These are phyloP conservation scores for Penicillium paradoxum DNA, from an alignment of 495 filamentous ascomycete species.

Conservation along the genomic window DNA sequence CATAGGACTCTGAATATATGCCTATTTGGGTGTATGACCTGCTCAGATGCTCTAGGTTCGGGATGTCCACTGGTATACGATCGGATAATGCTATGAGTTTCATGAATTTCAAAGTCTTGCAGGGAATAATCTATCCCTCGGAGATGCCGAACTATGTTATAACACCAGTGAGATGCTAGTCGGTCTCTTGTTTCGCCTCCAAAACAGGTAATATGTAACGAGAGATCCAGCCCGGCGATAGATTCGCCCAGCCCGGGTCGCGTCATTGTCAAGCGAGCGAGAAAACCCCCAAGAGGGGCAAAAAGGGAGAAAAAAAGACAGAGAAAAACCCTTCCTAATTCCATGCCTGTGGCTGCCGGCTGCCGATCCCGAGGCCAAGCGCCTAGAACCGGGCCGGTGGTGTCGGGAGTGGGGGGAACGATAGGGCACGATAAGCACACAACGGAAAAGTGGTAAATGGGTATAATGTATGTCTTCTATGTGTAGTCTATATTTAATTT, in stretches of 20 bases:
- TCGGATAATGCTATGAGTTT: too few relatives aligned
- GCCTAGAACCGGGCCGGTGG: neutral
- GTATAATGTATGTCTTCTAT: constrained; percentile 27
- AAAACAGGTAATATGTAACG: neutral
- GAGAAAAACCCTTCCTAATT: neutral
- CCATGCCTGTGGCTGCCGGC: neutral
- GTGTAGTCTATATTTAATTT: constrained; percentile 1
- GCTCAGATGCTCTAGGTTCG: too few relatives aligned
- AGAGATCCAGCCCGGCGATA: neutral
- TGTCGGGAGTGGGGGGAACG: constrained; percentile 5
- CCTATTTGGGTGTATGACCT: too few relatives aligned
- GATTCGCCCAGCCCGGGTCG: neutral
- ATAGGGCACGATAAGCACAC: constrained; percentile 13
- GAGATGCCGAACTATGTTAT: neutral
- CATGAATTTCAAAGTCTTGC: too few relatives aligned
- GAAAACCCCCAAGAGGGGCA: neutral
- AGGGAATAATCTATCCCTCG: neutral
- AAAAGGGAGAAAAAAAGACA: neutral
- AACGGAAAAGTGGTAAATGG: constrained; percentile 14
- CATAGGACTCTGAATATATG: too few relatives aligned
- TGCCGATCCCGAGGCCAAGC: neutral
- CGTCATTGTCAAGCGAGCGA: neutral
- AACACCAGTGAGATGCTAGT: neutral
- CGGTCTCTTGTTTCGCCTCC: neutral
- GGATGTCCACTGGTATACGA: too few relatives aligned